Evolutionary conservation across 495 filamentous ascomycete species (phyloP).

Genomic region (Neurospora sp.): DNA sequence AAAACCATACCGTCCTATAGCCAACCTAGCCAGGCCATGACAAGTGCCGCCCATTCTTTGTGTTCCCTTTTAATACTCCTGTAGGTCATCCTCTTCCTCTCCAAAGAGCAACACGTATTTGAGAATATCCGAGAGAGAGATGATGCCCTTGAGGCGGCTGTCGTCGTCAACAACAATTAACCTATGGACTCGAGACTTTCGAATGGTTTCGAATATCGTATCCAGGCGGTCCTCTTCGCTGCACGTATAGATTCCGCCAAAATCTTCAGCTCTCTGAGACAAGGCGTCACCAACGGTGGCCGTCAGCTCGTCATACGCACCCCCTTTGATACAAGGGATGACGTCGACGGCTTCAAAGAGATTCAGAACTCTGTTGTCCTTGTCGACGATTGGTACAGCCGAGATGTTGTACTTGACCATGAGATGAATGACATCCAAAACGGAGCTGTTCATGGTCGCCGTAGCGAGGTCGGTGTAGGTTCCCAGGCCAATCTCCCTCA

Average conservation of each 20-base stretch:
- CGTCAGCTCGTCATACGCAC: slow-evolving; percentile 81
- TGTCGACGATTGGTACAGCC: slow-evolving; percentile 86
- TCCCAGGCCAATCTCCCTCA: slow-evolving; percentile 77
- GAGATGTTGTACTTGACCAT: slow-evolving; percentile 90
- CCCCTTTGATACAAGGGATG: slow-evolving; percentile 88
- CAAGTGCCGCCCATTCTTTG: background rate
- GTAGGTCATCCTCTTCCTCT: slow-evolving; percentile 50
- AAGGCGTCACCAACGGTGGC: slow-evolving; percentile 84
- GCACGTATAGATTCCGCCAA: slow-evolving; percentile 94
- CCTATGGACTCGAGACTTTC: slow-evolving; percentile 86
- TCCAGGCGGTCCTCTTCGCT: slow-evolving; percentile 82
- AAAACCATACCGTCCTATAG: slow-evolving; percentile 2
- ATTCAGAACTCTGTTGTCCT: slow-evolving; percentile 74
- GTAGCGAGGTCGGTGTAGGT: slow-evolving; percentile 74
- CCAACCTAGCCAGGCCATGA: background rate
- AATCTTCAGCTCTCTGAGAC: slow-evolving; percentile 80
- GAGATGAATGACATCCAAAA: slow-evolving; percentile 92
- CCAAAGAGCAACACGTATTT: slow-evolving; percentile 88
- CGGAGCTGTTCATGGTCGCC: slow-evolving; percentile 81
- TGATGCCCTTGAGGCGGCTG: slow-evolving; percentile 72
- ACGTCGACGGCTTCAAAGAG: slow-evolving; percentile 98
- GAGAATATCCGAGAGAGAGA: slow-evolving; percentile 93
- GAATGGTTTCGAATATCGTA: slow-evolving; percentile 94
- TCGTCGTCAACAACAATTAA: slow-evolving; percentile 87
- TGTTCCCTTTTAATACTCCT: slow-evolving; percentile 8